Evolutionary conservation across 2,329 filamentous ascomycete genomes (phyloP).

Genomic region (Xylariaceae sp.): DNA sequence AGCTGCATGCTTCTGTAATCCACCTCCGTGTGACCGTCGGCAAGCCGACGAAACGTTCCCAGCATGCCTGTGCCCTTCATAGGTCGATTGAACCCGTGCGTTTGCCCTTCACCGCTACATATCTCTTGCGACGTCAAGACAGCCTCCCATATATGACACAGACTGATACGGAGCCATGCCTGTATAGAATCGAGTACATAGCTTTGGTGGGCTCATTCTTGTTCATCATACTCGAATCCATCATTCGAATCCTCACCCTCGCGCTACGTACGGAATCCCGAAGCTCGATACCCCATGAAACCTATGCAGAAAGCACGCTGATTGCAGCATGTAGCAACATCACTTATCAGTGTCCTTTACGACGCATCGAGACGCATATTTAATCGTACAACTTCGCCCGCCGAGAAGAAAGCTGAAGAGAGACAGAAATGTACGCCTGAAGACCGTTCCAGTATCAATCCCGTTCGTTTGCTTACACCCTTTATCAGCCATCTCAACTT

Average conservation of each 20-base stretch:
- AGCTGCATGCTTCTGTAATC: constrained; percentile 10
- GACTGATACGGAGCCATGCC: constrained; percentile 15
- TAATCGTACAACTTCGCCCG: constrained; percentile 71
- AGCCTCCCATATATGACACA: neutral
- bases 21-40: constrained; percentile 2
- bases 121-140: neutral
- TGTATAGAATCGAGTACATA: constrained; percentile 73
- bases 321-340: constrained; percentile 55
- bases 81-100: constrained; percentile 40
- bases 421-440: constrained; percentile 58
- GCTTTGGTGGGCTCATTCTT: constrained; percentile 81
- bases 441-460: constrained; percentile 40
- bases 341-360: constrained; percentile 81
- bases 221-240: constrained; percentile 75
- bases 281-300: constrained; percentile 4
- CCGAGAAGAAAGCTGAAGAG: constrained; percentile 64
- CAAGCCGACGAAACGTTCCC: constrained; percentile 3
- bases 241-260: constrained; percentile 83
- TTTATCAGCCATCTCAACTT: constrained; percentile 63
- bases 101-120: constrained; percentile 4
- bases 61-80: constrained; percentile 41
- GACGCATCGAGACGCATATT: constrained; percentile 78
- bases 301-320: constrained; percentile 8
- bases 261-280: constrained; percentile 68
- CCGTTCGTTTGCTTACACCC: constrained; percentile 55